Conservation (phyloP, 345 rosid species). For the Eucalyptus shirleyi region DNA sequence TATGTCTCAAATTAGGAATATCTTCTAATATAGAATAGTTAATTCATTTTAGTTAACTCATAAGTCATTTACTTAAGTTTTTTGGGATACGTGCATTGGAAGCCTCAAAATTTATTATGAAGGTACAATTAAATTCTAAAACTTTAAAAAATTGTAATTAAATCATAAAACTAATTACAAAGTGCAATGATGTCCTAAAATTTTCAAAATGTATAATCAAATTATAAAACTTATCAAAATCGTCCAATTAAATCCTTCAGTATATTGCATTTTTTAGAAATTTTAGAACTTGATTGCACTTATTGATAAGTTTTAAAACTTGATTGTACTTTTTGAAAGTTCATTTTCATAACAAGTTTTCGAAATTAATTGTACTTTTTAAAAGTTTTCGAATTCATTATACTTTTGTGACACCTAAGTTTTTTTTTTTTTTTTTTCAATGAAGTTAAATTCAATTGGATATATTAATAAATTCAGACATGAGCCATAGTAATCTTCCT, state of each 20-base stretch:
- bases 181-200: no score
- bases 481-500: neutral
- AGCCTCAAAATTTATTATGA: fast-evolving
- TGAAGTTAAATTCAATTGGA: neutral
- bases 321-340: no score
- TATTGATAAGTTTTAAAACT: fast-evolving
- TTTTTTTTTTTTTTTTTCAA: neutral
- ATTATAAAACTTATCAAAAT: no score
- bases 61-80: neutral
- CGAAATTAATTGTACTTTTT: fast-evolving
- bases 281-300: no score
- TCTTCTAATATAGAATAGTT: neutral
- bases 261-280: no score
- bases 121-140: fast-evolving
- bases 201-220: neutral
- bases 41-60: neutral
- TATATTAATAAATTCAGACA: neutral
- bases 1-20: neutral
- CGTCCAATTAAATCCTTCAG: fast-evolving
- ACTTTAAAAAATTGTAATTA: no score
- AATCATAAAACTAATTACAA: no score
- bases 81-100: no score
- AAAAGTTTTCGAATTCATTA: fast-evolving
- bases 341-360: fast-evolving
- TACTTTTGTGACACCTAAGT: neutral